phyloP scores from a whole-genome alignment of 2,329 filamentous ascomycete species.

The Colletotrichum sp. region DNA sequence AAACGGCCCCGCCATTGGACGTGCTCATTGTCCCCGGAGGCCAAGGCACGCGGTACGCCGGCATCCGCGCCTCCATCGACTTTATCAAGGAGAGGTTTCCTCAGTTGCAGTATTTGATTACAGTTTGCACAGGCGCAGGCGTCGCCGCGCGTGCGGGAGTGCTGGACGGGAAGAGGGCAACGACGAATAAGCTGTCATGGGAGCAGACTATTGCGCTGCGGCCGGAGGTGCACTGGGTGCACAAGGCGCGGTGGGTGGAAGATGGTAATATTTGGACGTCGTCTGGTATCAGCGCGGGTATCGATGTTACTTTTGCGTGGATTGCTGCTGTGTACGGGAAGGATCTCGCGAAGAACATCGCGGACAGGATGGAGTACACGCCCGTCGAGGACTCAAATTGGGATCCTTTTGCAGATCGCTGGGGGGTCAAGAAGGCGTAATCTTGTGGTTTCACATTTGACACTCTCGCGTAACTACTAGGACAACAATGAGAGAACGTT shows the following conservation, averaged over 20 bases:
- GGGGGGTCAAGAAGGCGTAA: neutral
- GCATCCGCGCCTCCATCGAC: conserved; percentile 34
- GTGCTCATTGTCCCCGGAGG: conserved; percentile 63
- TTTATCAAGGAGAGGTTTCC: conserved; percentile 45
- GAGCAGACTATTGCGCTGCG: conserved; percentile 41
- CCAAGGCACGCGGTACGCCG: conserved; percentile 40
- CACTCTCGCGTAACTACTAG: too few relatives aligned
- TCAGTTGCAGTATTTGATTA: conserved; percentile 52
- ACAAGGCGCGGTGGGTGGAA: conserved; percentile 60
- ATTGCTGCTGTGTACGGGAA: conserved; percentile 59
- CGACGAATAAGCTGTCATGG: conserved; percentile 62
- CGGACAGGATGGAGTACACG: conserved; percentile 62
- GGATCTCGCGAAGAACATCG: conserved; percentile 51
- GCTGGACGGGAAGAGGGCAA: conserved; percentile 57
- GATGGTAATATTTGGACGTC: conserved; percentile 65
- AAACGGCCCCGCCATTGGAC: conserved; percentile 50
- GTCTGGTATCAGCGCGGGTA: conserved; percentile 64
- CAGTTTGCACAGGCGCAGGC: conserved; percentile 62
- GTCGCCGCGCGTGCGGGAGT: conserved; percentile 57
- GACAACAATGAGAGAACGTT: too few relatives aligned
- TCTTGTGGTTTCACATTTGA: too few relatives aligned
- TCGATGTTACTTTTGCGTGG: conserved; percentile 65
- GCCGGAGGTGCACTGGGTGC: conserved; percentile 54
- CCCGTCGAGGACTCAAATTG: conserved; percentile 52
- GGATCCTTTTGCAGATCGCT: conserved; percentile 58